These are phyloP conservation scores for Camelina neglecta DNA, from an alignment of 345 rosid genomes.

Conservation along the genomic window DNA sequence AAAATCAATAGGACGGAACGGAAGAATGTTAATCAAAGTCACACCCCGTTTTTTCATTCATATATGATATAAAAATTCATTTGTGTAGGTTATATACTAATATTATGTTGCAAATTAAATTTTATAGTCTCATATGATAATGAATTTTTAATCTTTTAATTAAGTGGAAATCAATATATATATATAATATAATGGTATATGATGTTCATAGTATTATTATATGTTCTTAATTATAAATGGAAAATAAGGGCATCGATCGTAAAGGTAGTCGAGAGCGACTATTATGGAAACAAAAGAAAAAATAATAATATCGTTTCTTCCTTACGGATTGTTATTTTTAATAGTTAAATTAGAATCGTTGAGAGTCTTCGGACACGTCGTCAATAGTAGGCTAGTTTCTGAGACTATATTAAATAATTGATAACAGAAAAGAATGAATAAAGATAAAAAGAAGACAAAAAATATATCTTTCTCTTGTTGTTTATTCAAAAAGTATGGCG, in stretches of 20 bases:
- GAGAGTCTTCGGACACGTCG: slow-evolving; percentile 27
- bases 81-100: no score
- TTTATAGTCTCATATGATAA: no score
- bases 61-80: no score
- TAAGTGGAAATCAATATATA: background rate
- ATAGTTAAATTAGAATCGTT: slow-evolving; percentile 5
- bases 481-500: slow-evolving; percentile 25
- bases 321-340: background rate
- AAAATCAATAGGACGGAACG: no score
- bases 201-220: background rate
- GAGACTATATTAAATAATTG: background rate
- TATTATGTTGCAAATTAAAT: no score
- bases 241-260: background rate
- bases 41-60: no score
- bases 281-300: background rate
- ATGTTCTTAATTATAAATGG: background rate
- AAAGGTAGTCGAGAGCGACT: slow-evolving; percentile 42
- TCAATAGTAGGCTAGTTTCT: slow-evolving; percentile 17
- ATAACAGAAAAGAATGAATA: background rate
- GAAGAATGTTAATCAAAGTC: no score
- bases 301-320: background rate
- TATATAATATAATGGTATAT: background rate
- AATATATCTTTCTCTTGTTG: background rate
- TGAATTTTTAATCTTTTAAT: no score
- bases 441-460: slow-evolving; percentile 21